Conservation (phyloP, 2,329 filamentous ascomycete genomes). For the Aspergillus ochraceoroseus region DNA sequence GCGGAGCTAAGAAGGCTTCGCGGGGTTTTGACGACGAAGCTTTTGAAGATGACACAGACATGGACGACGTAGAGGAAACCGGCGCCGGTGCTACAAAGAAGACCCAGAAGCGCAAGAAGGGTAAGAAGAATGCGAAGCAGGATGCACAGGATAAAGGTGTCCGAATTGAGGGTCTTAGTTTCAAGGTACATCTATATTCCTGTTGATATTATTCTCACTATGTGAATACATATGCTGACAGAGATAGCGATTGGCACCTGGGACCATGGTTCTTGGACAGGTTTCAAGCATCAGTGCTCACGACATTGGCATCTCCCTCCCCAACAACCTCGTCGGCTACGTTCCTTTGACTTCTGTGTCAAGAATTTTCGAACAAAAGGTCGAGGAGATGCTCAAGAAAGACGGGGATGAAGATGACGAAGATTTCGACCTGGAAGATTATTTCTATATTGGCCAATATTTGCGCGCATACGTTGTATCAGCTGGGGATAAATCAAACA, state of each 20-base stretch:
- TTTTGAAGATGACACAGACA: constrained; percentile 53
- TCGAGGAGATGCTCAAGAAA: constrained; percentile 63
- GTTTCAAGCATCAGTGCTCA: constrained; percentile 74
- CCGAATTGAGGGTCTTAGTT: constrained; percentile 80
- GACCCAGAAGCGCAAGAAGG: constrained; percentile 40
- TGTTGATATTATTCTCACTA: neutral
- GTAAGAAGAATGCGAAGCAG: constrained; percentile 51
- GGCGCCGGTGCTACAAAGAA: constrained; percentile 33
- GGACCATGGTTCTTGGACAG: constrained; percentile 82
- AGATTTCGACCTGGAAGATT: constrained; percentile 64
- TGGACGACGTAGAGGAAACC: constrained; percentile 45
- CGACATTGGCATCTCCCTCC: constrained; percentile 74
- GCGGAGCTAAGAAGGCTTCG: constrained; percentile 49
- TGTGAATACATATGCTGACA: constrained; percentile 30
- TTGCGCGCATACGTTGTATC: constrained; percentile 77
- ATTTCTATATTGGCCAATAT: constrained; percentile 84
- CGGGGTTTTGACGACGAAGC: constrained; percentile 52
- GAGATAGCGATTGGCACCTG: constrained; percentile 69
- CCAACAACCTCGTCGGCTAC: constrained; percentile 88
- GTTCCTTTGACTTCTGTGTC: constrained; percentile 92
- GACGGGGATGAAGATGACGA: constrained; percentile 52
- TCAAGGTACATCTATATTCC: constrained; percentile 59
- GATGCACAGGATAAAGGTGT: constrained; percentile 51
- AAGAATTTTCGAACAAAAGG: constrained; percentile 65
- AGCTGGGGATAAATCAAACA: constrained; percentile 55